phyloP scores from a whole-genome alignment of 2,329 filamentous ascomycete species.

The Penicillium sp. region DNA sequence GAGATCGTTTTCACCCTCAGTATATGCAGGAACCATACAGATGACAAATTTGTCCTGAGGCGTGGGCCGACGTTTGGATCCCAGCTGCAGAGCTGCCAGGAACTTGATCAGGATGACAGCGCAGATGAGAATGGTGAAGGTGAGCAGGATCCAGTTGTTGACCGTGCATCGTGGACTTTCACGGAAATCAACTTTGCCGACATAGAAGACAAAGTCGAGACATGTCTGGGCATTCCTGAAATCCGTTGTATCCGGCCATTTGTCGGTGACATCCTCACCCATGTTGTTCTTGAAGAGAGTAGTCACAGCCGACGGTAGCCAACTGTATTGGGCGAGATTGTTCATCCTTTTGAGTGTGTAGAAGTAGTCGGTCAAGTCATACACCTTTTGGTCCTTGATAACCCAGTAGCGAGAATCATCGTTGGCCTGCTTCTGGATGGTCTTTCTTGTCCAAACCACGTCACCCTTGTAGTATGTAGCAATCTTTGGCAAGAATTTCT shows the following conservation, averaged over 20 bases:
- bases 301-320: slow-evolving; percentile 68
- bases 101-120: slow-evolving; percentile 83
- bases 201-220: slow-evolving; percentile 78
- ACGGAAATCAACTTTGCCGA: slow-evolving; percentile 83
- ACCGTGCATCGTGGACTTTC: slow-evolving; percentile 72
- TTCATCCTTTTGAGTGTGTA: slow-evolving; percentile 65
- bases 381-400: slow-evolving; percentile 72
- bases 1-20: slow-evolving; percentile 93
- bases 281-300: slow-evolving; percentile 71
- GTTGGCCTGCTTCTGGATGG: slow-evolving; percentile 65
- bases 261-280: slow-evolving; percentile 72
- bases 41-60: slow-evolving; percentile 99
- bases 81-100: slow-evolving; percentile 86
- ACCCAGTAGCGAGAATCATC: slow-evolving; percentile 74
- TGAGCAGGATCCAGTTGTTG: slow-evolving; percentile 87
- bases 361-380: slow-evolving; percentile 91
- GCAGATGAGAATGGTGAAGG: slow-evolving; percentile 82
- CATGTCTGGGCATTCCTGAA: slow-evolving; percentile 72
- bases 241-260: slow-evolving; percentile 56
- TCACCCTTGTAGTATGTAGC: slow-evolving; percentile 84
- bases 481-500: slow-evolving; percentile 73
- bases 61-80: slow-evolving; percentile 81
- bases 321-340: slow-evolving; percentile 61
- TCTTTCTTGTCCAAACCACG: slow-evolving; percentile 66
- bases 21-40: slow-evolving; percentile 96